Conservation (phyloP, 2,329 filamentous ascomycete genomes). For the Trichoderma guizhouense region DNA sequence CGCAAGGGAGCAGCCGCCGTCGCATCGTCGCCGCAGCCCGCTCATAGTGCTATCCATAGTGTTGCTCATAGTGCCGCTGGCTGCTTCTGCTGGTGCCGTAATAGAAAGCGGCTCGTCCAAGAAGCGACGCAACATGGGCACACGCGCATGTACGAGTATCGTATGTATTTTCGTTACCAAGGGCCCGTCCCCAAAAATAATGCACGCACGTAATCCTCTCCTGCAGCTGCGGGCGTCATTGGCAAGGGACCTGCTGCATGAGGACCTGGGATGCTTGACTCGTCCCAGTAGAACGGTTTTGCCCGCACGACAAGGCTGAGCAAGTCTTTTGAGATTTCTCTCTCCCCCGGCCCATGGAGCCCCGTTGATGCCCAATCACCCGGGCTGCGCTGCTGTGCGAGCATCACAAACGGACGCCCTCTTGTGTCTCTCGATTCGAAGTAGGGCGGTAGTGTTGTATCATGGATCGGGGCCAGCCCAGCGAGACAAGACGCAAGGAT, state of each 20-base stretch:
- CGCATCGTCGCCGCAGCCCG: constrained; percentile 1
- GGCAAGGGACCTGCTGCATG: neutral
- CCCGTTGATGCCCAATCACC: neutral
- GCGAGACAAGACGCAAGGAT: constrained; percentile 8
- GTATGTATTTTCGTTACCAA: neutral
- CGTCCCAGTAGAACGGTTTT: neutral
- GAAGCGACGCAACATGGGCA: neutral
- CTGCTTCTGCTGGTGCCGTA: neutral
- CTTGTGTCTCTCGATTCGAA: neutral
- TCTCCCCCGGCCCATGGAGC: neutral
- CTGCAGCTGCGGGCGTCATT: constrained; percentile 9
- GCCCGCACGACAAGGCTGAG: constrained; percentile 4
- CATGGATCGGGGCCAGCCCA: neutral
- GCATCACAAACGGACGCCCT: neutral
- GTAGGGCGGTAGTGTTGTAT: constrained; percentile 1
- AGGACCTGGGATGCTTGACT: neutral
- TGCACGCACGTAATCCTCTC: neutral
- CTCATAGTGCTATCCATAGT: neutral
- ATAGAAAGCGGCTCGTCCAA: neutral
- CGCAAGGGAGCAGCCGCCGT: constrained; percentile 17
- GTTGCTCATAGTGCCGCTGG: neutral
- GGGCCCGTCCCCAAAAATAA: neutral
- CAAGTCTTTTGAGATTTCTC: neutral
- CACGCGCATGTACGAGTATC: neutral
- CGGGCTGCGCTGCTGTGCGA: neutral